phyloP scores from a whole-genome alignment of 805 yeast species.

The Suhomyces sp. region DNA sequence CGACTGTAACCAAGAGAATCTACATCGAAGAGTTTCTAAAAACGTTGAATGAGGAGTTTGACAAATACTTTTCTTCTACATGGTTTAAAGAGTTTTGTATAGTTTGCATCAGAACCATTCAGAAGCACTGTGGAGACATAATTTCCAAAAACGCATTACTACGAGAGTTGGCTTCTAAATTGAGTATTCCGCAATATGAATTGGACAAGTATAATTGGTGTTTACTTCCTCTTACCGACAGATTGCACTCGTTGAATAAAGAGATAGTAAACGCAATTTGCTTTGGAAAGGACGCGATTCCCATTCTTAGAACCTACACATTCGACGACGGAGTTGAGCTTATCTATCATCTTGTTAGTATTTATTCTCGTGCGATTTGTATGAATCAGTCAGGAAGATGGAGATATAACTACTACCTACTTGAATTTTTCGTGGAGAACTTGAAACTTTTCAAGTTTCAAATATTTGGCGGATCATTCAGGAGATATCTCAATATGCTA shows the following conservation, averaged over 20 bases:
- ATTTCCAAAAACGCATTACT: conserved; percentile 15
- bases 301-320: conserved; percentile 23
- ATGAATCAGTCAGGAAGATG: conserved; percentile 24
- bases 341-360: conserved; percentile 27
- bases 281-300: conserved; percentile 16
- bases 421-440: conserved; percentile 18
- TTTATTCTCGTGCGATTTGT: conserved; percentile 24
- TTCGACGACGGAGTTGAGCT: conserved; percentile 17
- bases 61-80: conserved; percentile 18
- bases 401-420: conserved; percentile 24
- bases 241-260: conserved; percentile 23
- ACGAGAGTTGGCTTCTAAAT: conserved; percentile 20
- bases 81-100: conserved; percentile 32
- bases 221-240: conserved; percentile 18
- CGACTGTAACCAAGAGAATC: conserved; percentile 10
- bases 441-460: conserved; percentile 18
- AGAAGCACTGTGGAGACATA: conserved; percentile 13
- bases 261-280: conserved; percentile 23
- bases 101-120: conserved; percentile 22
- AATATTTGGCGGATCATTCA: conserved; percentile 18
- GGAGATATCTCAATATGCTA: conserved; percentile 22
- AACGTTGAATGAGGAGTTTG: conserved; percentile 25
- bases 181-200: conserved; percentile 27
- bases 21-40: conserved; percentile 21
- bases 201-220: conserved; percentile 23